Evolutionary conservation across 441 rosid genomes (phyloP), one percentile per base, ranked within the genome.

Genomic region (Adansonia gregorii): DNA sequence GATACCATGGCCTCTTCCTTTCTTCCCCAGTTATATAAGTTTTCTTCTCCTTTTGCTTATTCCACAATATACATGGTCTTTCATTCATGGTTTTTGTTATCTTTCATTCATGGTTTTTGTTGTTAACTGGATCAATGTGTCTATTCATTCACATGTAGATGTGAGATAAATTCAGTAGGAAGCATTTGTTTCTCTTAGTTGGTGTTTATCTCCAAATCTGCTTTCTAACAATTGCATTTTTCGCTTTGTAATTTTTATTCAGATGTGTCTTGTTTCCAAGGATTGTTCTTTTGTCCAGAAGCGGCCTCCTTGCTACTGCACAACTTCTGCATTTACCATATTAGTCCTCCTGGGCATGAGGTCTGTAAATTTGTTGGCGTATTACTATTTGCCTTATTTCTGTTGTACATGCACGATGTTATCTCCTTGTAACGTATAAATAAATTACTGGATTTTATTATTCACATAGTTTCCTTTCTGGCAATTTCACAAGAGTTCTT

Each of bases 291-390:
- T 77, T 91, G 92, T 85, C 92, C 93, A 68, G 95, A 91, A 83
- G 92, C 93, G 2, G 85, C 88, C 31, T 88, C 95, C n/a, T 86
- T 91, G 79, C 87, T 91, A 55, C 89, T 88, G 35, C 93, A 89
- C 81, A 91, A 91, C 78, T 91, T 91, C 85, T 91, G 95, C 85
- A 86, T 89, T 65, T 91, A 91, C 83, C 95, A 89, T 81, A 87
- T 91, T 68, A 85, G 89, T 68, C 95, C 95, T n/a, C 92, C 95
- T 41, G 95, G 95, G 59, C 95, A 91, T 63, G 92, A 89, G 93
- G 95, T 91, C 78, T 77, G 90, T 78, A 65, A 85, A 78, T 72
- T 81, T 75, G 73, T 78, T 78, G 61, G 74, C 80, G 80, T 85
- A 43, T 74, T 31, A 17, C 19, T 12, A 1, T 48, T 56, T 64